A percentile compares a stretch with the other conserved stretches of the same genome.
Evolutionary conservation across 192 early-diverging fungal genomes (phyloP).

Genomic region (Phlyctochytrium bullatum): DNA sequence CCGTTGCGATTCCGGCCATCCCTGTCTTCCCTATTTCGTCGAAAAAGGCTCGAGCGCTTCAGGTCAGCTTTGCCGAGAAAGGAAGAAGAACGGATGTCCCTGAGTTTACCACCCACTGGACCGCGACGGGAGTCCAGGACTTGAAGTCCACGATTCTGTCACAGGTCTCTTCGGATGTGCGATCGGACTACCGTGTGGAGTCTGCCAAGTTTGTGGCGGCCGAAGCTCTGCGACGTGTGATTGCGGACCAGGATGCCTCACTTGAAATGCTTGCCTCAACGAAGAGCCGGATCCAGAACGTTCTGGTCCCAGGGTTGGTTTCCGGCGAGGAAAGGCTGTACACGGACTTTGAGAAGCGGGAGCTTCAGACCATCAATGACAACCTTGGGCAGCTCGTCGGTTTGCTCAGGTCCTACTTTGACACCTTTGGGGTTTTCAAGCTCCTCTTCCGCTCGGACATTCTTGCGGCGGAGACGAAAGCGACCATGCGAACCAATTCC

Average conservation of each 20-base stretch:
- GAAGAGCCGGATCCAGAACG: not conserved
- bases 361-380: constrained; percentile 28
- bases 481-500: constrained; percentile 22
- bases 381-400: constrained; percentile 22
- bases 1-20: not conserved
- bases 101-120: constrained; percentile 6
- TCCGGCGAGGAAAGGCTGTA: constrained; percentile 32
- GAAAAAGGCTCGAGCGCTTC: not conserved
- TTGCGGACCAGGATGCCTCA: not conserved
- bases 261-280: constrained; percentile 9
- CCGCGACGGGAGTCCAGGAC: constrained; percentile 16
- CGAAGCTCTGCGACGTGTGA: not conserved
- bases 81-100: not conserved
- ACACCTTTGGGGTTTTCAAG: constrained; percentile 25
- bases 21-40: constrained; percentile 21
- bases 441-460: constrained; percentile 27
- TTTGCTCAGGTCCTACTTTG: constrained; percentile 26
- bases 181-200: not conserved
- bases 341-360: constrained; percentile 28
- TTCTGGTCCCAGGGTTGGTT: constrained; percentile 15
- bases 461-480: constrained; percentile 26
- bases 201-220: not conserved
- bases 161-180: constrained; percentile 6
- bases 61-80: not conserved
- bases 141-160: constrained; percentile 19